Evolutionary conservation across 1,139 yeast genomes (phyloP), one percentile per base, ranked within the genome.

Genomic region (Nadsonia starkeyi-henricii): DNA sequence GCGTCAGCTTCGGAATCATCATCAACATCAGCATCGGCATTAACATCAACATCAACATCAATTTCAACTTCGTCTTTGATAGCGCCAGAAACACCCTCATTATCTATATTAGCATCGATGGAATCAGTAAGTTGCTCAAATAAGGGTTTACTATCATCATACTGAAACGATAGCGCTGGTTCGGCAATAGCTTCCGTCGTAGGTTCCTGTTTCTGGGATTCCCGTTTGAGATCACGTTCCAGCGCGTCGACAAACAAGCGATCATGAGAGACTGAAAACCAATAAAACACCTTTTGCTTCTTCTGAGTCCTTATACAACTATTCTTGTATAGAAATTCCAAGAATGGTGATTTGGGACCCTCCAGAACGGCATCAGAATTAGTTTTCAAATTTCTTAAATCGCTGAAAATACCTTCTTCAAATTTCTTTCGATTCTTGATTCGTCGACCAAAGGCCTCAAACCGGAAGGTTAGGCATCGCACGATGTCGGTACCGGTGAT

Each of bases 251-350:
- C 80, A 75, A 91, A 89, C 47, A 91, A 68, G 60, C 85, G 81
- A 62, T 91, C 96, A 66, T 91, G 97, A 43, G 93, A 91, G 7
- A 91, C 97, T 60, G 89, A 83, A 63, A 85, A 89, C 98, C 98
- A 91, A 63, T 82, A 88, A 62, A 91, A 91, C 42, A 91, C 97
- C 63, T 91, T 91, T 63, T 91, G 98, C 62, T 91, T 91, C 72
- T 91, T 91, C 61, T 91, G 97, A 1, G 98, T 91, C 57, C 96
- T 74, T 21, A 91, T 72, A 63, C 98, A 89, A 54, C 82, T 79
- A 62, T 91, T 86, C 59, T 82, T 84, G 65, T 83, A 86, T 44
- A 91, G 69, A 58, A 89, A 88, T 55, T 84, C 86, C 52, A 91
- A 72, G 62, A 91, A 88, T 45, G 79, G 82, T 0, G 95, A 85